Evolutionary conservation across 148 eudicot species (phyloP).

Genomic region (Fagopyrum homotropicum): DNA sequence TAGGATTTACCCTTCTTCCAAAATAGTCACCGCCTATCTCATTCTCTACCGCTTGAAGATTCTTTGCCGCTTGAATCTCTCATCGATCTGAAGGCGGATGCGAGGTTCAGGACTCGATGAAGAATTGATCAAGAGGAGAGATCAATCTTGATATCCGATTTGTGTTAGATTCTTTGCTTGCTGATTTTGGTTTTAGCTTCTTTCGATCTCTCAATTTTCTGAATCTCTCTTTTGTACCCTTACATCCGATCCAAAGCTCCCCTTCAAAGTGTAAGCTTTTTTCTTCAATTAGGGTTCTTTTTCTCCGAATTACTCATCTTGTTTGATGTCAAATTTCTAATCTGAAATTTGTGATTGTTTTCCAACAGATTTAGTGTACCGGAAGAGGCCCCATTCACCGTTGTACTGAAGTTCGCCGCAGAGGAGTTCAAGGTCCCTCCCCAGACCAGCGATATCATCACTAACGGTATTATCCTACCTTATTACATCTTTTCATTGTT

Average conservation of each 20-base stretch:
- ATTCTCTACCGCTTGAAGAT: too few species aligned
- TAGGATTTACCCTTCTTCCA: too few species aligned
- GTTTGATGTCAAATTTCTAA: background rate
- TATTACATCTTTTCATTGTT: background rate
- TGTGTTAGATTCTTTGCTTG: too few species aligned
- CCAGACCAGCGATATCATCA: conserved; percentile 96
- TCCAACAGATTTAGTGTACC: conserved; percentile 77
- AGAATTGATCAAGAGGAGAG: too few species aligned
- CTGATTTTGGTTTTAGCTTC: too few species aligned
- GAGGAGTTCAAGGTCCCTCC: conserved; percentile 99
- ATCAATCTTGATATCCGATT: too few species aligned
- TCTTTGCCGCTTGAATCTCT: too few species aligned
- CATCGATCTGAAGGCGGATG: too few species aligned
- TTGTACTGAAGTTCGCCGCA: conserved; percentile 87
- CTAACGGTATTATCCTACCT: conserved; percentile 47
- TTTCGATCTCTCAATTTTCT: too few species aligned
- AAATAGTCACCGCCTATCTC: too few species aligned
- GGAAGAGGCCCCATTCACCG: conserved; percentile 87
- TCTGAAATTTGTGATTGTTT: background rate
- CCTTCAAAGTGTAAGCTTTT: conserved; percentile 82
- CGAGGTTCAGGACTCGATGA: too few species aligned
- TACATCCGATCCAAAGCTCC: conserved; percentile 91
- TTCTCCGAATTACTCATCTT: background rate
- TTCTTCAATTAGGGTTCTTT: background rate
- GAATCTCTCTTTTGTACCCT: conserved; percentile 24